These are phyloP conservation scores for Noccaea caerulescens DNA, from an alignment of 345 rosid genomes.

Conservation along the genomic window DNA sequence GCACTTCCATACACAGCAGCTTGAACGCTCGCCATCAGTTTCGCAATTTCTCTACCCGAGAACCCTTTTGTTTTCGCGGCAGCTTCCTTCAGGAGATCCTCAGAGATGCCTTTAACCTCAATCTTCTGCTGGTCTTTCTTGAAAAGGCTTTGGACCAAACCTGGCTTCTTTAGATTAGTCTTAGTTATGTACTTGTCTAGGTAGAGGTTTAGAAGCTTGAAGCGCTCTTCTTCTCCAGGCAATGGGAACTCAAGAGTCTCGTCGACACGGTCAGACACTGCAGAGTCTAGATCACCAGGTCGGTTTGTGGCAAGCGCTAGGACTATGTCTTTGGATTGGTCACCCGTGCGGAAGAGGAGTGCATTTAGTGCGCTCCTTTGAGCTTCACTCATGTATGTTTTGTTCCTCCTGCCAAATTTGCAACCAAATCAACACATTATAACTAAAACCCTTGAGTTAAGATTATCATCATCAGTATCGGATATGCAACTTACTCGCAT, in stretches of 20 bases:
- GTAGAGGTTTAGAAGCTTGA: constrained; percentile 84
- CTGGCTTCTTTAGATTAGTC: constrained; percentile 62
- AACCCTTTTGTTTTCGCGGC: constrained; percentile 86
- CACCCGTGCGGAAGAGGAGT: constrained; percentile 90
- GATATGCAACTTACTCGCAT: constrained; percentile 79
- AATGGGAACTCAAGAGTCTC: constrained; percentile 91
- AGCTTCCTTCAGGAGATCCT: constrained; percentile 79
- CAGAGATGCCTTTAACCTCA: constrained; percentile 75
- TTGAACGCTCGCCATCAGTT: constrained; percentile 91
- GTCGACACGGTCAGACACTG: constrained; percentile 88
- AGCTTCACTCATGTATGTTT: constrained; percentile 97
- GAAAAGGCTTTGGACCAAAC: constrained; percentile 59
- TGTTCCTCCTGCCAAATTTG: constrained; percentile 68
- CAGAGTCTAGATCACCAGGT: constrained; percentile 98
- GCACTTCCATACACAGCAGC: constrained; percentile 93
- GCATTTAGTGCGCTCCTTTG: constrained; percentile 97
- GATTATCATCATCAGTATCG: constrained; percentile 10
- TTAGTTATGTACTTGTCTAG: constrained; percentile 82
- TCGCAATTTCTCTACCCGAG: constrained; percentile 91
- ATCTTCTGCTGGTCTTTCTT: constrained; percentile 65
- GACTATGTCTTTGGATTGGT: constrained; percentile 94
- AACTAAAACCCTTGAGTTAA: constrained; percentile 14
- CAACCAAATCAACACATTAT: constrained; percentile 21
- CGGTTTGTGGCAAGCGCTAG: constrained; percentile 95
- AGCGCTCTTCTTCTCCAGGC: constrained; percentile 83